Evolutionary conservation across 2,329 filamentous ascomycete species (phyloP), one percentile per base, ranked within the genome.

Genomic region (Xylariaceae sp.): DNA sequence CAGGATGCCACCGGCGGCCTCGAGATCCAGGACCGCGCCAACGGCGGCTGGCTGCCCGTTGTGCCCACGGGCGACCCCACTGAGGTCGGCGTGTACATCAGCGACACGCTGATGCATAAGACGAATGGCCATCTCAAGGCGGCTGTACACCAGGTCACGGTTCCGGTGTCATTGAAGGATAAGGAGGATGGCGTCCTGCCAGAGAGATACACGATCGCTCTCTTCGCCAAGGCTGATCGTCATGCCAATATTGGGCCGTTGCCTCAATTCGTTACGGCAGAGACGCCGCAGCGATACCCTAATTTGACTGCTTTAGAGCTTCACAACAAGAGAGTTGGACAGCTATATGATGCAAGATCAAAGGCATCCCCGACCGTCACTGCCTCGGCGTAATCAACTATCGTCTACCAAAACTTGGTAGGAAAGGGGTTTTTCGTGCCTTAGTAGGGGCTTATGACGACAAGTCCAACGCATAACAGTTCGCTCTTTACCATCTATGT

Each of bases 1-100:
- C 64, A 65, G 41, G 64, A 66, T 39, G 48, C 41, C 4, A 52
- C 57, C 4, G 60, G 63, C 9, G 64, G 65, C 2, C 56, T 69
- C 2, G 64, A 69, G 48, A 52, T 64, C 6, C 53, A 64, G 39
- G 53, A 62, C 39, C 39, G 49, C 18, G 30, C 28, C 7, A 16
- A 24, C 6, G 22, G 11, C 2, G 39, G 39, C 2, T 24, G 13
- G 11, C 50, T 50, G 26, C 41, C 43, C 16, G 41, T 47, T 3
- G 35, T 52, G n/a, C 30, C 43, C 19, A 37, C 43, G 12, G 19
- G 33, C 6, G 35, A 39, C 16, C 38, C 30, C 3, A 41, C 35
- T 6, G 49, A 52, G 29, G 51, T 66, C 30, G 44, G 61, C 13
- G 46, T 65, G n/a, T 60, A 60, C 44, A 52, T 58, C 8, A 48